Base-by-base conservation (phyloP, 2,329 filamentous ascomycete species). In the Lasiodiplodia sp. region DNA sequence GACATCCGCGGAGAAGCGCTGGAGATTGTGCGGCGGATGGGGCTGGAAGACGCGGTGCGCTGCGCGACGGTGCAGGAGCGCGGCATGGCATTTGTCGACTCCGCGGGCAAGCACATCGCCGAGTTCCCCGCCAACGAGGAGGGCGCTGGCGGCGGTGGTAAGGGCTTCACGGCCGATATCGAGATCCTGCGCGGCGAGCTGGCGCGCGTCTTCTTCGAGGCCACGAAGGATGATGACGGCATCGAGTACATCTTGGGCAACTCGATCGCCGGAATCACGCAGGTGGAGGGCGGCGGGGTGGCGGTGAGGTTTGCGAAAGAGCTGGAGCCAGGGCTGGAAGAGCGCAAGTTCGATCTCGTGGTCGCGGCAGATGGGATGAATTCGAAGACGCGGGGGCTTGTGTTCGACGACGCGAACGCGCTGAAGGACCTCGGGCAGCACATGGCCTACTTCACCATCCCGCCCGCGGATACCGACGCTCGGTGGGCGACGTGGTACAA, bases 1-100 rank as follows among this genome's bases (percentile, higher is more conserved):
- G 83, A 85, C 70, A 78, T 85, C 3, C 81, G 83, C 34, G 81
- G 77, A 2, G 71, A 77, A 5, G 83, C 79, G 0, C 75, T 84
- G 18, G 74, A 80, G 7, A 75, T 83, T 14, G 80, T 84, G 55
- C 72, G 75, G 25, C 77, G 75, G 44, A 78, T 84, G 71, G 81
- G 80, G 1, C 71, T 84, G 18, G 77, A 81, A 56, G 70, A 73
- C 1, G 73, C 73, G 0, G 76, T 85, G 37, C 44, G 78, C 78
- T 11, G 72, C 72, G 1, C 72, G 73, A 74, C 76, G 18, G 82
- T 80, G 2, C 75, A 76, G 12, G 83, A 85, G 72, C 73, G 74
- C 25, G 83, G 83, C 37, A 74, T 79, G n/a, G 73, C 74, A 4
- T 74, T 83, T 47, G 76, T 85, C 3, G 74, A 76, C 52, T 28